phyloP scores from a whole-genome alignment of 2,329 filamentous ascomycete genomes.

The Ophiostoma quercus region DNA sequence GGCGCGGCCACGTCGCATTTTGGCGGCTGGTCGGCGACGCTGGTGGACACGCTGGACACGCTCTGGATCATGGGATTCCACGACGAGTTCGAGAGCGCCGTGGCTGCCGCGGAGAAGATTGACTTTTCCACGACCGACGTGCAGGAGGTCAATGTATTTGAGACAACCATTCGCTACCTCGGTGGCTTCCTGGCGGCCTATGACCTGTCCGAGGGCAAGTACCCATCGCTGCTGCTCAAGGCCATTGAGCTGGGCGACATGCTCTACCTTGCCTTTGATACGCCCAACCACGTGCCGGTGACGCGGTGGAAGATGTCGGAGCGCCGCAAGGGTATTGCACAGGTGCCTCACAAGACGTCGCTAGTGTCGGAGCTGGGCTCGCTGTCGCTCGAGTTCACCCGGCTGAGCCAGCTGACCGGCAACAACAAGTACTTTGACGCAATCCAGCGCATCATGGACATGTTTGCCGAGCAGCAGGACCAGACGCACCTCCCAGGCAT shows the following conservation, averaged over 20 bases:
- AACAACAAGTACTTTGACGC: conserved; percentile 59
- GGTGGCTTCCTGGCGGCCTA: conserved; percentile 64
- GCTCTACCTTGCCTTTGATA: conserved; percentile 51
- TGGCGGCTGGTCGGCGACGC: conserved; percentile 61
- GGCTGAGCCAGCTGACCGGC: conserved; percentile 57
- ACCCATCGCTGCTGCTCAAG: conserved; percentile 43
- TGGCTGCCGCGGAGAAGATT: conserved; percentile 52
- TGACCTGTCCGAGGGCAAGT: conserved; percentile 49
- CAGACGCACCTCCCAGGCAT: conserved; percentile 54
- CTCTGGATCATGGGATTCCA: conserved; percentile 67
- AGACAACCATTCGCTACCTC: conserved; percentile 66
- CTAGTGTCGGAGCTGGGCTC: conserved; percentile 51
- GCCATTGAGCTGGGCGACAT: conserved; percentile 50
- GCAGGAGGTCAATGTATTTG: conserved; percentile 46
- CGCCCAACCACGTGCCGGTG: conserved; percentile 48
- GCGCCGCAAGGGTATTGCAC: conserved; percentile 14
- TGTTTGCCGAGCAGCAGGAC: conserved; percentile 50
- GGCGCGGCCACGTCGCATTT: conserved; percentile 43
- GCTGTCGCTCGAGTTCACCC: conserved; percentile 57
- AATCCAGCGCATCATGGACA: conserved; percentile 51
- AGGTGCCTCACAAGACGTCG: conserved; percentile 7
- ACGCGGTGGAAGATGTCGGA: conserved; percentile 43
- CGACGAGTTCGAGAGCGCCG: conserved; percentile 60
- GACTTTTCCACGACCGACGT: conserved; percentile 45
- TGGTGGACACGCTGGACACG: conserved; percentile 63